Base-by-base conservation (phyloP, 495 filamentous ascomycete species). In the Aspergillus coremiiformis region DNA sequence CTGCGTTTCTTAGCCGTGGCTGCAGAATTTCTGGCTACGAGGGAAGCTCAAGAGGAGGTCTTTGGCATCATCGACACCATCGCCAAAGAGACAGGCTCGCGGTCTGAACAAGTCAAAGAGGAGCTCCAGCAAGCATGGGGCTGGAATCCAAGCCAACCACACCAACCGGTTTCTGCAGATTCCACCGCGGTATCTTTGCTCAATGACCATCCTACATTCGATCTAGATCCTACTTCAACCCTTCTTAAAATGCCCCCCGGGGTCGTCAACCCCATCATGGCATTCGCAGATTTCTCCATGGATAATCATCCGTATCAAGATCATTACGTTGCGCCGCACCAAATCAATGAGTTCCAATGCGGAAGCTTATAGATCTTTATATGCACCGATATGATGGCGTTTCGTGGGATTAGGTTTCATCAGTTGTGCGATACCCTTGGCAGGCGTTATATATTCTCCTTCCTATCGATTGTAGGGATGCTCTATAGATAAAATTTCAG, bases 1-100 rank as follows among this genome's bases (percentile, higher is more conserved):
- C 76, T 91, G 26, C 84, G 86, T 10, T 89, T 86, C 23, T 74
- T 97, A 19, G 81, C 82, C 26, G 84, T 91, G 41, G 90, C 87
- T 14, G 84, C 85, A n/a, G 84, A 86, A 62, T 85, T 78, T 29
- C 68, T 97, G 5, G 79, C 77, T 4, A 74, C 79, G 29, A 77
- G 78, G 8, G 71, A 77, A 24, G 85, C 96, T 54, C 90, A 94
- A 69, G 82, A 87, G 59, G 91, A 96, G 65, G 84, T 87, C 4
- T 67, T 96, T n/a, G 56, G 75, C 4, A 89, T 93, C 37, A 74
- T 98, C 46, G 79, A 85, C 21, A 78, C 76, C 53, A 87, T 95
- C 50, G 75, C 76, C n/a, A 80, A 78, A 48, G 83, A 89, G 55
- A 89, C 86, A 0, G 87, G 86, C 37, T 95, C 89, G 89, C 80